Evolutionary conservation across 2,329 filamentous ascomycete genomes (phyloP).

Genomic region (Aspergillus clavatus): DNA sequence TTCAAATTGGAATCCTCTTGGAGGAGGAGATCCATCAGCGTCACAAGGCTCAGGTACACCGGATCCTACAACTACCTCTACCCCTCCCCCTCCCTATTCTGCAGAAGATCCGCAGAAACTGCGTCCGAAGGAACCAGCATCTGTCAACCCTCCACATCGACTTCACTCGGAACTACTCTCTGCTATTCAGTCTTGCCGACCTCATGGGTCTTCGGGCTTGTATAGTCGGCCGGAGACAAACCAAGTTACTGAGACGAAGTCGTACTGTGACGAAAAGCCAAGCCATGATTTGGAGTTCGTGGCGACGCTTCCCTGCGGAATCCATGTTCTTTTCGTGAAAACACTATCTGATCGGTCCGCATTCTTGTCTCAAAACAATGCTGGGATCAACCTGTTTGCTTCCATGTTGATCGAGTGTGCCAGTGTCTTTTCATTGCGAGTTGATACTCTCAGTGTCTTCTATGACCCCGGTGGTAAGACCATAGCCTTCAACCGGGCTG

Average conservation of each 20-base stretch:
- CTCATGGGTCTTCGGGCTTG: slow-evolving; percentile 68
- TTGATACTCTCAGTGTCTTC: slow-evolving; percentile 74
- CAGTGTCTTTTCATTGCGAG: slow-evolving; percentile 65
- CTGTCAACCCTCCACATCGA: slow-evolving; percentile 36
- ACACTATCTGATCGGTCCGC: slow-evolving; percentile 46
- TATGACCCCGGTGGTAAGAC: slow-evolving; percentile 73
- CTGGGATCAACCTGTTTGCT: slow-evolving; percentile 65
- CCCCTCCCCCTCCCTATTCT: slow-evolving; percentile 40
- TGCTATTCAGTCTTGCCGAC: slow-evolving; percentile 71
- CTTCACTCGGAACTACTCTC: slow-evolving; percentile 56
- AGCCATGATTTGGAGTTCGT: slow-evolving; percentile 68
- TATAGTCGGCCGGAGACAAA: slow-evolving; percentile 68
- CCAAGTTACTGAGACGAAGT: slow-evolving; percentile 72
- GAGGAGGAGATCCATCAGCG: slow-evolving; percentile 22
- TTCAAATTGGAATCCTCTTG: slow-evolving; percentile 17
- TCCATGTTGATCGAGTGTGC: slow-evolving; percentile 64
- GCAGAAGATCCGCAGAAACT: slow-evolving; percentile 29
- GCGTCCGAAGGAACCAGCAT: slow-evolving; percentile 29
- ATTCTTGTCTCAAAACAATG: slow-evolving; percentile 60
- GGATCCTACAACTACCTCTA: slow-evolving; percentile 10
- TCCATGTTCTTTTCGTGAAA: slow-evolving; percentile 68
- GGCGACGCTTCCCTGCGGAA: slow-evolving; percentile 64
- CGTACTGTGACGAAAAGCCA: slow-evolving; percentile 77
- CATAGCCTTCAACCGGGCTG: slow-evolving; percentile 86
- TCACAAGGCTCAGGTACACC: slow-evolving; percentile 18